These are phyloP conservation scores for Hysterium pulicare DNA, from an alignment of 2,329 filamentous ascomycete genomes.

Conservation along the genomic window DNA sequence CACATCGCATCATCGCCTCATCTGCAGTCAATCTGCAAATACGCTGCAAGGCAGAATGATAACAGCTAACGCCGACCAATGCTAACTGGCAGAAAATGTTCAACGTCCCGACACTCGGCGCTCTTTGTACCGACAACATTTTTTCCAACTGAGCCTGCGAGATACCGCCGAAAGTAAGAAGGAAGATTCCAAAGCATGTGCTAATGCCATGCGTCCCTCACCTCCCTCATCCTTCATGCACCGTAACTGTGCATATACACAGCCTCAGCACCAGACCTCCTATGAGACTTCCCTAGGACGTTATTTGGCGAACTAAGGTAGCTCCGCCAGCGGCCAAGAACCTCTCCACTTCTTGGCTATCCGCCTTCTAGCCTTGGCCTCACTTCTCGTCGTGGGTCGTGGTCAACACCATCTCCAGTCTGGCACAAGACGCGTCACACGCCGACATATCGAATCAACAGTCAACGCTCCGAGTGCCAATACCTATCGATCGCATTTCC, in stretches of 20 bases:
- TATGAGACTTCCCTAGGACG: background rate
- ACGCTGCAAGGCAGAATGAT: background rate
- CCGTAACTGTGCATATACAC: background rate
- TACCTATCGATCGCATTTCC: background rate
- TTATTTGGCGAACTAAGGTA: background rate
- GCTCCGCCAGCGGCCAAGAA: background rate
- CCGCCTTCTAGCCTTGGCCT: background rate
- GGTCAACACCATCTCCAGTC: conserved; percentile 1
- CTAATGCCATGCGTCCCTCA: background rate
- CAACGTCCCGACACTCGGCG: background rate
- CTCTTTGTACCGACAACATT: background rate
- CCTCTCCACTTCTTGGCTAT: conserved; percentile 3
- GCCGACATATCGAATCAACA: background rate
- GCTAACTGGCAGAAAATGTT: background rate
- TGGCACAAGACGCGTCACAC: background rate
- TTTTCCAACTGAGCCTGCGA: background rate
- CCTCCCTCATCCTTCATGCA: background rate
- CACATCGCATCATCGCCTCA: conserved; percentile 10
- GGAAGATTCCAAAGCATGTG: background rate
- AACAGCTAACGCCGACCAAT: background rate
- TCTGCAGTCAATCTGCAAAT: background rate
- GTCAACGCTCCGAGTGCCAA: background rate
- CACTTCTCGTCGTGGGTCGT: background rate
- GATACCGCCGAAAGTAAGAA: background rate
- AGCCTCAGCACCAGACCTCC: conserved; percentile 5